phyloP scores from a whole-genome alignment of 73 alveolate genomes.

The Tetrahymena elliotti region DNA sequence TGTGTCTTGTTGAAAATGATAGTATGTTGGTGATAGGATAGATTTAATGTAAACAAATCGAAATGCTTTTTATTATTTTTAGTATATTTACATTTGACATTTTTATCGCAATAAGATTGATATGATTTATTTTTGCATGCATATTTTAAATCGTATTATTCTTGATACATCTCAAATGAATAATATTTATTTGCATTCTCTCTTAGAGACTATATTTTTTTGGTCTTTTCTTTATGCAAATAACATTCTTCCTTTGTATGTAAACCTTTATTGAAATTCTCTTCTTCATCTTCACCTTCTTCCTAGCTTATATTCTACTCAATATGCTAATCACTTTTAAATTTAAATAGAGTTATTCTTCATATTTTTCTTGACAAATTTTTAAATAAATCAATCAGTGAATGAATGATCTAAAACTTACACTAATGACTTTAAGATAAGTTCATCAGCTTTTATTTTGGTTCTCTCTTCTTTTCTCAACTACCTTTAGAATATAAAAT shows the following conservation, averaged over 20 bases:
- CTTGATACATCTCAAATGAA: neutral
- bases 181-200: neutral
- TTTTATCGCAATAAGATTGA: neutral
- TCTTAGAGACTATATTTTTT: neutral
- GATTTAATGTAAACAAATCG: too few species aligned
- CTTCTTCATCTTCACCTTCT: neutral
- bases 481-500: neutral
- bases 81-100: neutral
- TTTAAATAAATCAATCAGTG: neutral
- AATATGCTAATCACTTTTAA: neutral
- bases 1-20: too few species aligned
- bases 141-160: neutral
- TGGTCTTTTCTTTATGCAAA: neutral
- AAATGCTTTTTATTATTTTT: neutral
- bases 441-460: neutral
- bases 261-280: neutral
- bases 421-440: neutral
- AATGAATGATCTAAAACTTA: neutral
- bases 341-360: neutral
- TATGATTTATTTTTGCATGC: neutral
- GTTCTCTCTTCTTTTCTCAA: neutral
- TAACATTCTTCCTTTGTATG: neutral
- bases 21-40: neutral
- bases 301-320: neutral
- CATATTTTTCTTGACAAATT: neutral